Base-by-base conservation (phyloP, 2,329 filamentous ascomycete genomes). In the Fusarium sp. region DNA sequence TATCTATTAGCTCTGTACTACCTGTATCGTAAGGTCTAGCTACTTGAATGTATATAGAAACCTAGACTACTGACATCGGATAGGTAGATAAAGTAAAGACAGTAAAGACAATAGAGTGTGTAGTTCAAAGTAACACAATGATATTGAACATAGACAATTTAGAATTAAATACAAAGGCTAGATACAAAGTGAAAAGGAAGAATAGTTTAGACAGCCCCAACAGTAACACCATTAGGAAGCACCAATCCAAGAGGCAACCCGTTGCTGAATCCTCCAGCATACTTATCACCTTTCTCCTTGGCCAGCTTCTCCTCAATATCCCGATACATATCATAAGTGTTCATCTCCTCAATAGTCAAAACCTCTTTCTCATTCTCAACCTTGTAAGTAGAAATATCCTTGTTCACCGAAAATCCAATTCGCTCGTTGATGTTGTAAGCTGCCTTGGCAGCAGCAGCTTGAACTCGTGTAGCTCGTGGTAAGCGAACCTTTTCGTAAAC, bases 281-380 rank as follows among this genome's bases (percentile, higher is more conserved):
- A 87, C 5, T 72, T 50, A 3, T 69, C 22, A 2, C 81, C 80
- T 18, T 76, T 70, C 43, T 70, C 75, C 51, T 70, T 63, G 0
- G 83, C 83, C 18, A 86, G 70, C 63, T 80, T 80, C 75, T 88
- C 83, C 58, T 87, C 85, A 11, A 88, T 78, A 64, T 89, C 86
- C 56, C 81, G 81, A 73, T 87, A 84, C 86, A 90, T 88, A 72
- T 90, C 86, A 67, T 90, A 89, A 16, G 83, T 82, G 64, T 92
- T 91, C 89, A 92, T 91, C 77, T 92, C 89, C 68, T 91, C 88
- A 52, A 92, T 91, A 0, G 90, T 91, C 32, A 92, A 75, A 67
- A 90, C 89, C 49, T 87, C 84, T 69, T 82, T 86, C 71, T 89
- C 84, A 54, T 91, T 86, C 67, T 87, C 85, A 0, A 91, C 89